Evolutionary conservation across 495 filamentous ascomycete genomes (phyloP).

Genomic region (Neurospora sublineolata): DNA sequence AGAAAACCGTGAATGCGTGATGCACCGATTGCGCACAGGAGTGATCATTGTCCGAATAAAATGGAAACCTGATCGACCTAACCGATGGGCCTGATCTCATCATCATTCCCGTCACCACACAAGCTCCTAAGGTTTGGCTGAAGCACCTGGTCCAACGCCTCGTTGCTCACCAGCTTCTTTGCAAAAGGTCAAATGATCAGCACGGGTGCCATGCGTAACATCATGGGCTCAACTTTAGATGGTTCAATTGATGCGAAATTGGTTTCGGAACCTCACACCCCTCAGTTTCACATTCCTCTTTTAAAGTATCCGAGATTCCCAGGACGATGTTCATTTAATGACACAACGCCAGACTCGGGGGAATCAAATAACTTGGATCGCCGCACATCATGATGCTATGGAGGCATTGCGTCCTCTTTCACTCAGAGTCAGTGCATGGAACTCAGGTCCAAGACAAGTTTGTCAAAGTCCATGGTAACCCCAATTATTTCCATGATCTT

Average conservation of each 20-base stretch:
- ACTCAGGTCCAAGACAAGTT: too few relatives aligned
- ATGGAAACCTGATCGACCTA: not conserved
- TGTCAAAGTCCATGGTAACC: too few relatives aligned
- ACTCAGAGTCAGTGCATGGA: not conserved
- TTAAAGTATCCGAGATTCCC: not conserved
- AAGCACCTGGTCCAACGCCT: not conserved
- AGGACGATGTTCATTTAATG: not conserved
- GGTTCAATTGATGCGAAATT: not conserved
- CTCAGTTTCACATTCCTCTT: not conserved
- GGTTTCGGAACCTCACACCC: not conserved
- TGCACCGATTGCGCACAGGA: not conserved
- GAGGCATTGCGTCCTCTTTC: not conserved
- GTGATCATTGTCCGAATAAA: not conserved
- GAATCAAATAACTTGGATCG: not conserved
- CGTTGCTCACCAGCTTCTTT: not conserved
- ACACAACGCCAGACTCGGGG: not conserved
- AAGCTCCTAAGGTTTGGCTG: too few relatives aligned
- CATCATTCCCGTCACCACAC: not conserved
- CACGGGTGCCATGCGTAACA: not conserved
- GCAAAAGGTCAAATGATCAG: not conserved
- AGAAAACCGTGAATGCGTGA: not conserved
- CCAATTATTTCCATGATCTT: too few relatives aligned
- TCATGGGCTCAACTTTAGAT: not conserved
- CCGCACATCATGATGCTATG: not conserved
- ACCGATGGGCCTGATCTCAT: not conserved